Evolutionary conservation across 371 early-diverging fungal genomes (phyloP).

Genomic region (Circinella minor): DNA sequence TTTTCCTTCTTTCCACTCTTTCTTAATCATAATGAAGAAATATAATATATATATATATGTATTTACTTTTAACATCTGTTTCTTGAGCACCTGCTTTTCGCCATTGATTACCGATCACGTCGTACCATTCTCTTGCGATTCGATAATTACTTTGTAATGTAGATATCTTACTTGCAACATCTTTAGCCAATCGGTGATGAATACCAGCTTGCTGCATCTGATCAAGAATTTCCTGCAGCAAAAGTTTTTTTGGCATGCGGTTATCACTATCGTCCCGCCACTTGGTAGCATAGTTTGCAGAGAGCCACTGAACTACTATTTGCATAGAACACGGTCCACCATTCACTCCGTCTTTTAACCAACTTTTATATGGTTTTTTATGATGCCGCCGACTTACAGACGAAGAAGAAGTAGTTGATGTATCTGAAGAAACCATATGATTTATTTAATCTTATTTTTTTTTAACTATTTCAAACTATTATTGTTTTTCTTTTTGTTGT

Average conservation of each 20-base stretch:
- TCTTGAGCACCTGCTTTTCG: slow-evolving; percentile 44
- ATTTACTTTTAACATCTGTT: slow-evolving; percentile 22
- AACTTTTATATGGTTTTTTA: slow-evolving; percentile 54
- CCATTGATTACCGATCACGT: slow-evolving; percentile 41
- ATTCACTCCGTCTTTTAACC: slow-evolving; percentile 54
- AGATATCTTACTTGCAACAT: slow-evolving; percentile 52
- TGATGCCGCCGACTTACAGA: neutral
- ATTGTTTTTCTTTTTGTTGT: too few species aligned
- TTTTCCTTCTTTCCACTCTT: too few species aligned
- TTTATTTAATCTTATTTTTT: too few species aligned
- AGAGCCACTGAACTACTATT: slow-evolving; percentile 48
- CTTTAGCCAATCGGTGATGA: slow-evolving; percentile 53
- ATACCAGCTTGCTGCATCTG: slow-evolving; percentile 51
- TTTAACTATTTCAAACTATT: neutral
- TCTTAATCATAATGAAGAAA: neutral
- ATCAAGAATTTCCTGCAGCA: slow-evolving; percentile 50
- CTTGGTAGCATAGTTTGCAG: slow-evolving; percentile 48
- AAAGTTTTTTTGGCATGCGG: slow-evolving; percentile 49
- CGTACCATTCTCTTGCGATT: slow-evolving; percentile 54
- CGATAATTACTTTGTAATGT: slow-evolving; percentile 53
- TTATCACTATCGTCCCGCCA: slow-evolving; percentile 49
- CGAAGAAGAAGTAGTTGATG: neutral
- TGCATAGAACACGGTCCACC: slow-evolving; percentile 56
- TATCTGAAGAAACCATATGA: slow-evolving; percentile 2
- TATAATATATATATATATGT: neutral